Evolutionary conservation across 768 basidiomycete genomes (phyloP).

Genomic region (Plicaturopsis crispa): DNA sequence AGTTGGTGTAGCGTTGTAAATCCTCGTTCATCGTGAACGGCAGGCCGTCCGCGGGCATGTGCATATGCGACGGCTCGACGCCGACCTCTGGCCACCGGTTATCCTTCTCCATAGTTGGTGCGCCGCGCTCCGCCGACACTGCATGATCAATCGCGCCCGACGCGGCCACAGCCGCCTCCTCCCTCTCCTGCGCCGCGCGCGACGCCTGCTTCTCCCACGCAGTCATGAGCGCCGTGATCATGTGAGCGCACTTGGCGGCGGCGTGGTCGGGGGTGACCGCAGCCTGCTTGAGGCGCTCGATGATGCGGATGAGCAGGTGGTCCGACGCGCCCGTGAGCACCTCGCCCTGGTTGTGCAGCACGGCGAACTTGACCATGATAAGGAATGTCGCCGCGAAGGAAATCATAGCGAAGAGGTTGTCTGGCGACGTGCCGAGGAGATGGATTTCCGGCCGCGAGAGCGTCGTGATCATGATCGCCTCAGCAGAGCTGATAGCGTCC

Average conservation of each 20-base stretch:
- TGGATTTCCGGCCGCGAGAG: slow-evolving; percentile 25
- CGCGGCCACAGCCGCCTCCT: not conserved
- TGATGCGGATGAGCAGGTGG: slow-evolving; percentile 23
- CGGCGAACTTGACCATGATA: slow-evolving; percentile 33
- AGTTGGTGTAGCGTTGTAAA: slow-evolving; percentile 22
- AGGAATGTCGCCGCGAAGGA: slow-evolving; percentile 35
- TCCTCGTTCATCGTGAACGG: slow-evolving; percentile 16
- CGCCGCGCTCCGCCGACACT: slow-evolving; percentile 4
- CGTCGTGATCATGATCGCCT: slow-evolving; percentile 25
- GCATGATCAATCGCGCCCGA: not conserved
- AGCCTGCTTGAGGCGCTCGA: slow-evolving; percentile 25
- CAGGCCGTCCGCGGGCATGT: slow-evolving; percentile 14
- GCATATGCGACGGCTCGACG: slow-evolving; percentile 7
- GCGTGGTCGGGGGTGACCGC: slow-evolving; percentile 31
- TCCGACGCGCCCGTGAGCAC: slow-evolving; percentile 31
- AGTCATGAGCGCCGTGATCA: slow-evolving; percentile 25
- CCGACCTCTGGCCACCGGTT: not conserved
- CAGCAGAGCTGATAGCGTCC: slow-evolving; percentile 28
- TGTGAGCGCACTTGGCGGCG: slow-evolving; percentile 32
- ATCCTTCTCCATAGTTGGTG: too few species aligned
- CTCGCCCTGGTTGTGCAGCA: slow-evolving; percentile 24
- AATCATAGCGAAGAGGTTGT: slow-evolving; percentile 32
- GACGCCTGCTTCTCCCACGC: slow-evolving; percentile 17
- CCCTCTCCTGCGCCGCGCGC: not conserved
- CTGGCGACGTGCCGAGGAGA: slow-evolving; percentile 33